These are phyloP conservation scores for Termitomyces sp. DNA, from an alignment of 768 basidiomycete species.

Conservation along the genomic window DNA sequence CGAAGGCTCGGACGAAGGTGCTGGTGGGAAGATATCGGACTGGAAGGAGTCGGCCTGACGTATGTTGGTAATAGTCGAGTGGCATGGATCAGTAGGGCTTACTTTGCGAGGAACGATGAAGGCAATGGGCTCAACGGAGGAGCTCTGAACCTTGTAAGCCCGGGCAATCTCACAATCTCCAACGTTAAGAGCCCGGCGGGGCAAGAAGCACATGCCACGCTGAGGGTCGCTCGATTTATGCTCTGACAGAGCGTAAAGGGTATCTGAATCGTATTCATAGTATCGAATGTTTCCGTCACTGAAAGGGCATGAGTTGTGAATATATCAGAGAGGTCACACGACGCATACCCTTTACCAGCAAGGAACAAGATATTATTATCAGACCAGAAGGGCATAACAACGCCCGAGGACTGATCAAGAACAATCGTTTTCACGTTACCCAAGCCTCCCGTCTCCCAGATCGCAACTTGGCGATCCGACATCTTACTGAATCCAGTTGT, in stretches of 20 bases:
- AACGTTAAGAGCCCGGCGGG: slow-evolving; percentile 84
- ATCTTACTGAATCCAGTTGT: slow-evolving; percentile 97
- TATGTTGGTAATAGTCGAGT: not conserved
- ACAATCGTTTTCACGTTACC: slow-evolving; percentile 69
- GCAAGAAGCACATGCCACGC: slow-evolving; percentile 96
- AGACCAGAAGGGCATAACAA: slow-evolving; percentile 96
- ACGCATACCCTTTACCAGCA: slow-evolving; percentile 80
- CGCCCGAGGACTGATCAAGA: slow-evolving; percentile 88
- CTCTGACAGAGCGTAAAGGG: slow-evolving; percentile 70
- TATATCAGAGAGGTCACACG: slow-evolving; percentile 10
- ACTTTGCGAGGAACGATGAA: slow-evolving; percentile 96
- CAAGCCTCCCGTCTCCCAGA: slow-evolving; percentile 86
- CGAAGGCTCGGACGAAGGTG: slow-evolving; percentile 74
- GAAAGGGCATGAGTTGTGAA: slow-evolving; percentile 1
- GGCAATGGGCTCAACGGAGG: slow-evolving; percentile 80
- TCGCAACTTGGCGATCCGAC: slow-evolving; percentile 84
- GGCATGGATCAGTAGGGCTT: slow-evolving; percentile 14
- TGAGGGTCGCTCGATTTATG: slow-evolving; percentile 90
- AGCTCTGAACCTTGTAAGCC: slow-evolving; percentile 80
- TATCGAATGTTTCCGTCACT: slow-evolving; percentile 98
- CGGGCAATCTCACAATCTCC: slow-evolving; percentile 92
- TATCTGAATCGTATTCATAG: slow-evolving; percentile 91
- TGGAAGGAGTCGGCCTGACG: slow-evolving; percentile 90
- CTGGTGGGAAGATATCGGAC: slow-evolving; percentile 94
- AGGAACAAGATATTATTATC: slow-evolving; percentile 91